Base-by-base conservation (phyloP, 2,329 filamentous ascomycete species). In the Fusarium concolor region DNA sequence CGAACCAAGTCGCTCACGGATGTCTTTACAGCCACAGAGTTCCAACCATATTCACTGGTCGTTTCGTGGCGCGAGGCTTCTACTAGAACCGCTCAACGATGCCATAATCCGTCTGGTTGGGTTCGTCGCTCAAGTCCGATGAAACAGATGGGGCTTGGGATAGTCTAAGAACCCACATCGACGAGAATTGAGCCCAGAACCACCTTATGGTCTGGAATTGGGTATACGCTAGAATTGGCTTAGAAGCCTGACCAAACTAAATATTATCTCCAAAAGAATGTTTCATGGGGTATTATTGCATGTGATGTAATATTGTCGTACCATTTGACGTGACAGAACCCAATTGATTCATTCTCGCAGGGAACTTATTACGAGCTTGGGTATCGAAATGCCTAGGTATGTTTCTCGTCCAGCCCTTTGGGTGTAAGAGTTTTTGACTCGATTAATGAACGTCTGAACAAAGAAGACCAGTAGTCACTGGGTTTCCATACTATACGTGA, bases 51-150 rank as follows among this genome's bases (percentile, higher is more conserved):
- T 37, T 65, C 39, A 35, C 24, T 50, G 20, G 39, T 50, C 22
- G 38, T 45, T 31, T 50, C n/a, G 57, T 67, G 62, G 52, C 62
- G 62, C 39, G 49, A 67, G 38, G 29, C 56, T 67, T 56, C 49
- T 37, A 41, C 33, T 24, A 39, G 26, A 46, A 41, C 28, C 49
- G 15, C 42, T 44, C 56, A 41, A 46, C 10, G 11, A 52, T 51
- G 28, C 22, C 42, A 62, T 41, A 42, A 62, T 35, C 56, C 37
- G 31, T 26, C 39, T 47, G 33, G 18, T 41, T 31, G 33, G 28
- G 28, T n/a, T 41, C 24, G 12, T 49, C 61, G 31, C 65, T 49
- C 43, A 65, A 49, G 28, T 46, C 41, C 45, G 43, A 47, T 38
- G n/a, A 55, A 28, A 62, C 35, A 38, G 44, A 46, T 46, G n/a